A percentile compares a stretch with the other conserved stretches of the same genome.
Evolutionary conservation across 2,329 filamentous ascomycete species (phyloP).

Genomic region (Diaporthe caulivora): DNA sequence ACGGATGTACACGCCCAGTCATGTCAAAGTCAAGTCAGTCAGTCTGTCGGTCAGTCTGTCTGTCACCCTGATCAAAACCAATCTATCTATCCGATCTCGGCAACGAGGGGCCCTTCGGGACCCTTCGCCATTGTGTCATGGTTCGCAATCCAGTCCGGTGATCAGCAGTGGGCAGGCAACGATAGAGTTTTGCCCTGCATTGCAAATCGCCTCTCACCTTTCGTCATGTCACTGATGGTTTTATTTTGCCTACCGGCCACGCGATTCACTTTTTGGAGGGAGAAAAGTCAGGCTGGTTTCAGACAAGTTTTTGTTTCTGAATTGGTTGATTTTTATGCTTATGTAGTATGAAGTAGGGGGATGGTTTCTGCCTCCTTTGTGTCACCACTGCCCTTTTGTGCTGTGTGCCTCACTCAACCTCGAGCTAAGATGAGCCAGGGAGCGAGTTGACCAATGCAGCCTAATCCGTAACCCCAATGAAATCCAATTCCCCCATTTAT

Average conservation of each 20-base stretch:
- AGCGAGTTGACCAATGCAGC: conserved; percentile 21
- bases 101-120: not conserved
- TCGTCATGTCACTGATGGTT: not conserved
- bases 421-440: conserved; percentile 31
- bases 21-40: not conserved
- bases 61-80: not conserved
- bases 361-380: conserved; percentile 1
- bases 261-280: not conserved
- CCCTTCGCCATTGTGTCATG: conserved; percentile 15
- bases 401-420: conserved; percentile 29
- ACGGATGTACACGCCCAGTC: not conserved
- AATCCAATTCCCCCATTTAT: not conserved
- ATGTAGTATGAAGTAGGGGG: conserved; percentile 14
- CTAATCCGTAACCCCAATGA: not conserved
- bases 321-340: conserved; percentile 8
- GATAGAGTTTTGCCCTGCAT: conserved; percentile 15
- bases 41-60: not conserved
- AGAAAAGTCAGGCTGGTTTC: not conserved
- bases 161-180: conserved; percentile 23
- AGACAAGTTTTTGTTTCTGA: conserved; percentile 18
- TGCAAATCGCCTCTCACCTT: not conserved
- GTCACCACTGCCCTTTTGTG: conserved; percentile 1
- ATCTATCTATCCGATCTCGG: conserved; percentile 18
- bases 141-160: conserved; percentile 9
- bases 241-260: not conserved